These are phyloP conservation scores for Lachnellula arida DNA, from an alignment of 2,329 filamentous ascomycete species.

Conservation along the genomic window DNA sequence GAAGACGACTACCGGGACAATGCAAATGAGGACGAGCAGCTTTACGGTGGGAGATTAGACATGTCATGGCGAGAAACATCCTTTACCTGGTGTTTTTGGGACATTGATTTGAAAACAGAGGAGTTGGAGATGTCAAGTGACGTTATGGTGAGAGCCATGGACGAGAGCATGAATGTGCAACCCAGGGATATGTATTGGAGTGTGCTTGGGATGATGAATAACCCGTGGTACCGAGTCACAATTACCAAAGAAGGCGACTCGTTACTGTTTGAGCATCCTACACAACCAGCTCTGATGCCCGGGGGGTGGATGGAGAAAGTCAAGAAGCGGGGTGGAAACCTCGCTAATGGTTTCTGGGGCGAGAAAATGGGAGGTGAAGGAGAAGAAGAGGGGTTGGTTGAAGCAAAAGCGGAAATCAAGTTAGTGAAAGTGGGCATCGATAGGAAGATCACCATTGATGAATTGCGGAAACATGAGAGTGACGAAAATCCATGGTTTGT, in stretches of 20 bases:
- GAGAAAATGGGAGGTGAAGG: conserved; percentile 57
- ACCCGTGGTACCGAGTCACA: conserved; percentile 82
- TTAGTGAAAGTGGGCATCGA: conserved; percentile 70
- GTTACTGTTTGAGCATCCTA: conserved; percentile 83
- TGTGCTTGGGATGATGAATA: conserved; percentile 97
- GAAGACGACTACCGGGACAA: conserved; percentile 77
- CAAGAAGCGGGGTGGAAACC: conserved; percentile 75
- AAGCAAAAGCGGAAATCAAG: conserved; percentile 60
- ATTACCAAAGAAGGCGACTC: conserved; percentile 62
- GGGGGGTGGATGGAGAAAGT: conserved; percentile 93
- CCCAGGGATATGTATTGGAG: conserved; percentile 96
- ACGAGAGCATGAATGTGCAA: conserved; percentile 81
- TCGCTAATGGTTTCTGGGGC: conserved; percentile 81
- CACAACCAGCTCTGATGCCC: conserved; percentile 68
- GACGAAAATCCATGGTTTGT: conserved; percentile 78
- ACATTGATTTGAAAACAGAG: conserved; percentile 58
- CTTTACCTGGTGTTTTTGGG: conserved; percentile 95
- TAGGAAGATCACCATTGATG: conserved; percentile 61
- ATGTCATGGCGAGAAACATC: conserved; percentile 75
- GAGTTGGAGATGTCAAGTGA: conserved; percentile 63
- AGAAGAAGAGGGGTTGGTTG: conserved; percentile 41
- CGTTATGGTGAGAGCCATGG: conserved; percentile 81
- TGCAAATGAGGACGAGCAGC: conserved; percentile 49
- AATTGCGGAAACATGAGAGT: conserved; percentile 63
- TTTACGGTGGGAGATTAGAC: conserved; percentile 75